Conservation (phyloP, 2,329 filamentous ascomycete species). For the Hypoxylon sp. region DNA sequence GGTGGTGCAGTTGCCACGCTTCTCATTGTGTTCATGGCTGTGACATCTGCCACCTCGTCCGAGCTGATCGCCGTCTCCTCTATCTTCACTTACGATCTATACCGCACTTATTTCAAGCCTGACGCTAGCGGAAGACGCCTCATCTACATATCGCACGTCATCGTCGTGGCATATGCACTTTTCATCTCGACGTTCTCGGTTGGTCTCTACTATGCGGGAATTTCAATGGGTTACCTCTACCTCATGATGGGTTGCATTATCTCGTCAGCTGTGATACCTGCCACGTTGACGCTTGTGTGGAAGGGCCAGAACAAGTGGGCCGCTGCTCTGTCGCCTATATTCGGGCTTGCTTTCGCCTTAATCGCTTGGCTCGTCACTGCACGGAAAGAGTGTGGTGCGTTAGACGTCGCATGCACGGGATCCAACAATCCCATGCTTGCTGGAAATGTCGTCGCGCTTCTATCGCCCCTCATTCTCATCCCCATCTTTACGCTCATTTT, state of each 20-base stretch:
- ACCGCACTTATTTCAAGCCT: slow-evolving; percentile 89
- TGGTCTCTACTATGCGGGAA: slow-evolving; percentile 79
- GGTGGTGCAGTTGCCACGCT: slow-evolving; percentile 85
- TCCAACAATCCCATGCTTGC: slow-evolving; percentile 91
- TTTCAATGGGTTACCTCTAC: slow-evolving; percentile 91
- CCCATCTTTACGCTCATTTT: slow-evolving; percentile 81
- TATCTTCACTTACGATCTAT: slow-evolving; percentile 90
- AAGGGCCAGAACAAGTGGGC: slow-evolving; percentile 82
- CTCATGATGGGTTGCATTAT: slow-evolving; percentile 94
- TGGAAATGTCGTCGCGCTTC: slow-evolving; percentile 85
- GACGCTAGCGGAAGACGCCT: slow-evolving; percentile 80
- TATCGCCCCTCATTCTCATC: slow-evolving; percentile 81
- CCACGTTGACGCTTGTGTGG: slow-evolving; percentile 86
- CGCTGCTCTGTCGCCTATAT: slow-evolving; percentile 76
- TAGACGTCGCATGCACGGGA: slow-evolving; percentile 82
- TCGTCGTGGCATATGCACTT: slow-evolving; percentile 79
- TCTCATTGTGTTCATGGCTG: slow-evolving; percentile 90
- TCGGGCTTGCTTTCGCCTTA: slow-evolving; percentile 78
- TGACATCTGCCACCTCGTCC: slow-evolving; percentile 85
- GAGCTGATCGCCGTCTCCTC: slow-evolving; percentile 90
- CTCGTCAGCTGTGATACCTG: slow-evolving; percentile 85
- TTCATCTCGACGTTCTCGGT: slow-evolving; percentile 85
- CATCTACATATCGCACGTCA: slow-evolving; percentile 83
- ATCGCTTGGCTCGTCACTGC: slow-evolving; percentile 85
- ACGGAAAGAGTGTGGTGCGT: slow-evolving; percentile 75